Conservation (phyloP, 2,329 filamentous ascomycete species). For the Paraconiothyrium brasiliense region DNA sequence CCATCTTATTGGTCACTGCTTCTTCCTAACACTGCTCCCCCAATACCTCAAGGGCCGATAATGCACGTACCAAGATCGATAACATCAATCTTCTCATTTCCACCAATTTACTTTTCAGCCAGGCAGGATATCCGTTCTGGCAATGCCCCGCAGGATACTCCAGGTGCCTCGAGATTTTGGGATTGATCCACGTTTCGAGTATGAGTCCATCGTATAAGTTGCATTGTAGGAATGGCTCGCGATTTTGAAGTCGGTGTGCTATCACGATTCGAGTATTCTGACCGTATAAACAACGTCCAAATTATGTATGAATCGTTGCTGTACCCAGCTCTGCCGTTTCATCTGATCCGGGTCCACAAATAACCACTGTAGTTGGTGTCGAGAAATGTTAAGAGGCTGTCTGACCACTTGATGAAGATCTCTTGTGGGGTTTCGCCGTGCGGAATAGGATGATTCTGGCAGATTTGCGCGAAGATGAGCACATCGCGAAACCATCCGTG, state of each 20-base stretch:
- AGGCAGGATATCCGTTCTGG: too few relatives aligned
- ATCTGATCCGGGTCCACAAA: neutral
- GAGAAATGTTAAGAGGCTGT: neutral
- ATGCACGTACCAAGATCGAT: neutral
- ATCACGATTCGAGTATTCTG: too few relatives aligned
- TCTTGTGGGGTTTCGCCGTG: neutral
- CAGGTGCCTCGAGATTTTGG: too few relatives aligned
- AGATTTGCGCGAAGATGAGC: neutral
- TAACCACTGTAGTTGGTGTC: conserved; percentile 2
- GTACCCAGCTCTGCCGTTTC: neutral
- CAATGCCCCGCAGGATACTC: too few relatives aligned
- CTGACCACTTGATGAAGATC: conserved; percentile 5
- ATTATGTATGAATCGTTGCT: neutral
- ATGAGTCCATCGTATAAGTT: neutral
- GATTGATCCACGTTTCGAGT: neutral
- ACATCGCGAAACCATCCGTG: conserved; percentile 7
- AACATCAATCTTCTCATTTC: too few relatives aligned
- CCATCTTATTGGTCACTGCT: neutral
- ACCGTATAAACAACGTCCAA: too few relatives aligned
- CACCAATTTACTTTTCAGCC: too few relatives aligned
- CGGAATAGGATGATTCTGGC: neutral
- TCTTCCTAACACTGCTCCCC: neutral
- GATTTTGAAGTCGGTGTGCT: too few relatives aligned
- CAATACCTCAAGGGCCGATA: conserved; percentile 1
- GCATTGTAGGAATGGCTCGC: too few relatives aligned